Percentiles rank a stretch among this genome's conserved stretches.
phyloP scores from a whole-genome alignment of 495 filamentous ascomycete species.

The Aspergillus avenaceus region DNA sequence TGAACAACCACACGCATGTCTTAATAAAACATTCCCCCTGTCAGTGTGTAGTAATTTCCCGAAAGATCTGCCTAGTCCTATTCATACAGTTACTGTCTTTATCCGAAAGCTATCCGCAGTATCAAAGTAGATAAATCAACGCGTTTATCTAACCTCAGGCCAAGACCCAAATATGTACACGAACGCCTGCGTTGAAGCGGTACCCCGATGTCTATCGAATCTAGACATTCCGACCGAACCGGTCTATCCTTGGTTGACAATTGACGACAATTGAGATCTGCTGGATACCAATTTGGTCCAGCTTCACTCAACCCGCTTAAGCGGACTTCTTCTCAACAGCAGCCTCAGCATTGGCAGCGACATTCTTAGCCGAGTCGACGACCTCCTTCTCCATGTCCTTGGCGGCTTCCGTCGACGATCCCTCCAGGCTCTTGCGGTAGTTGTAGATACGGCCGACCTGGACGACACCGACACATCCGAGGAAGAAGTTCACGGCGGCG shows the following conservation, averaged over 20 bases:
- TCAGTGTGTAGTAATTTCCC: too few species aligned
- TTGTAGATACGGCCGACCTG: slow-evolving; percentile 74
- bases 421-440: slow-evolving; percentile 59
- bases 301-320: slow-evolving; percentile 4
- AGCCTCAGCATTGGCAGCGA: slow-evolving; percentile 20
- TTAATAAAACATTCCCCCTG: too few species aligned
- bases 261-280: too few species aligned
- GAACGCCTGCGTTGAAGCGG: not conserved
- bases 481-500: slow-evolving; percentile 97
- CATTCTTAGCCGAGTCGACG: slow-evolving; percentile 37
- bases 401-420: slow-evolving; percentile 37
- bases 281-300: not conserved
- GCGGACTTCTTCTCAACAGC: slow-evolving; percentile 31
- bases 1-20: too few species aligned
- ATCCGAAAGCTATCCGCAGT: too few species aligned
- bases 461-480: slow-evolving; percentile 76
- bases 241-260: not conserved
- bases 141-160: not conserved
- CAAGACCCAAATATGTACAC: not conserved
- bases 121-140: not conserved
- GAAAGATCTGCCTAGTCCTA: too few species aligned
- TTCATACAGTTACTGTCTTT: too few species aligned
- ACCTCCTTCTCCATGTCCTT: slow-evolving; percentile 47
- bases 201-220: not conserved
- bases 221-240: not conserved